Percentiles rank a stretch among this genome's conserved stretches.
phyloP scores from a whole-genome alignment of 805 yeast genomes.

The Soucietia sequanensis region DNA sequence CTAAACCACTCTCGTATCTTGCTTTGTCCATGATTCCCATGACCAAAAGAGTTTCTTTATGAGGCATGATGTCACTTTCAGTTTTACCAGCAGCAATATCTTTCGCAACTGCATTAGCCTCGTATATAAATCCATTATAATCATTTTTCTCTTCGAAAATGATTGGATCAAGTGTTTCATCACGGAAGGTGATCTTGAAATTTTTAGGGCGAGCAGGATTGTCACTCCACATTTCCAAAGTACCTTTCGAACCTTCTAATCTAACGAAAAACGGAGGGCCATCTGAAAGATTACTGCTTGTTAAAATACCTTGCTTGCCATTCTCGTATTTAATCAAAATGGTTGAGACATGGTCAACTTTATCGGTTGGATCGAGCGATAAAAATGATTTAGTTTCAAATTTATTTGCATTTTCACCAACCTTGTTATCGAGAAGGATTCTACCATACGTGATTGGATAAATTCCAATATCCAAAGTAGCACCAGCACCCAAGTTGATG shows the following conservation, averaged over 20 bases:
- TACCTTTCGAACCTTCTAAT: conserved; percentile 34
- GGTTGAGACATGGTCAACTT: conserved; percentile 42
- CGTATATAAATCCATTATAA: conserved; percentile 52
- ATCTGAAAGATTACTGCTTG: conserved; percentile 24
- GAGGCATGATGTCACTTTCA: conserved; percentile 37
- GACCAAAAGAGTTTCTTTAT: conserved; percentile 46
- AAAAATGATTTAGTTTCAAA: conserved; percentile 30
- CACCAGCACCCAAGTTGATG: conserved; percentile 54
- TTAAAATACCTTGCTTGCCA: conserved; percentile 42
- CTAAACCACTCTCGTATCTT: conserved; percentile 43
- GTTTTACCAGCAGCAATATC: conserved; percentile 40
- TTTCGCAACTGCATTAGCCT: conserved; percentile 53
- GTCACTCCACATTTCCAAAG: conserved; percentile 25
- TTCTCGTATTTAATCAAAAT: conserved; percentile 36
- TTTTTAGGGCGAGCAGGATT: conserved; percentile 34
- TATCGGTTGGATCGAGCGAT: conserved; percentile 32
- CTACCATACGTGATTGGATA: conserved; percentile 49
- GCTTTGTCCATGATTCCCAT: conserved; percentile 49
- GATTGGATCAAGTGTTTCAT: conserved; percentile 16
- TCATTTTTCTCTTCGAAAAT: conserved; percentile 34
- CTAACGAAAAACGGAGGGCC: conserved; percentile 30
- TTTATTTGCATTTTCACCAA: conserved; percentile 27
- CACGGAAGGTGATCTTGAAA: conserved; percentile 32
- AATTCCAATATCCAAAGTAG: conserved; percentile 54
- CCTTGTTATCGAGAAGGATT: conserved; percentile 32